Conservation (phyloP, 1,139 yeast genomes). For the Scheffersomyces cryptocercus region DNA sequence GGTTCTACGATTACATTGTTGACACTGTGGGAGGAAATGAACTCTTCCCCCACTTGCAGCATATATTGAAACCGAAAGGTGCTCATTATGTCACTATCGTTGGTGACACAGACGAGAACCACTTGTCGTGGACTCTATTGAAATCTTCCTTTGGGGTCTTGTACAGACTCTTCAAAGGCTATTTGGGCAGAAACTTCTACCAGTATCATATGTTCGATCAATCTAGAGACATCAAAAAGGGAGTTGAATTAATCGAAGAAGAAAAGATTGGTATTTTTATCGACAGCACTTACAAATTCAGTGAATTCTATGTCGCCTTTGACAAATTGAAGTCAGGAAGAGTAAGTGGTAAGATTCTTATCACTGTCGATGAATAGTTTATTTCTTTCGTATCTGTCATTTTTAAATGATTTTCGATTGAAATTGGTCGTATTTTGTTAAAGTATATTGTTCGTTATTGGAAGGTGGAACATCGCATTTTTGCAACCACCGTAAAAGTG, state of each 20-base stretch:
- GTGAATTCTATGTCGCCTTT: conserved; percentile 51
- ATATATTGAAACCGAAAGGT: conserved; percentile 33
- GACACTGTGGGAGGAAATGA: conserved; percentile 33
- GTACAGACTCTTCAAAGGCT: conserved; percentile 7
- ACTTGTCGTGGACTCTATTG: conserved; percentile 10
- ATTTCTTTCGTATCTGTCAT: not conserved
- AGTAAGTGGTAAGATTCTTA: conserved; percentile 65
- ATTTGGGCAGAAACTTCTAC: conserved; percentile 17
- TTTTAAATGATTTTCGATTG: too few species aligned
- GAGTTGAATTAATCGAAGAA: conserved; percentile 39
- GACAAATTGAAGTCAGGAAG: conserved; percentile 44
- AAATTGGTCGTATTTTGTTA: too few species aligned
- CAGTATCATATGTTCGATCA: conserved; percentile 13
- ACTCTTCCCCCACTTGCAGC: conserved; percentile 19
- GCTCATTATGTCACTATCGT: conserved; percentile 44
- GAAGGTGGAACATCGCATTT: too few species aligned
- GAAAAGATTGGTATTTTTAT: conserved; percentile 46
- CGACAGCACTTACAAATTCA: conserved; percentile 55
- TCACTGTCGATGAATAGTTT: conserved; percentile 20
- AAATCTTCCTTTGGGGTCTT: conserved; percentile 8
- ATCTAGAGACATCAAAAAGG: conserved; percentile 13
- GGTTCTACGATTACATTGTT: conserved; percentile 37
- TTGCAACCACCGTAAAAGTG: too few species aligned
- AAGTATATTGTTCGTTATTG: too few species aligned
- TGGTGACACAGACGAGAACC: conserved; percentile 47